Evolutionary conservation across 257 asterid genomes (phyloP).

Genomic region (Gardenia jasminoides): DNA sequence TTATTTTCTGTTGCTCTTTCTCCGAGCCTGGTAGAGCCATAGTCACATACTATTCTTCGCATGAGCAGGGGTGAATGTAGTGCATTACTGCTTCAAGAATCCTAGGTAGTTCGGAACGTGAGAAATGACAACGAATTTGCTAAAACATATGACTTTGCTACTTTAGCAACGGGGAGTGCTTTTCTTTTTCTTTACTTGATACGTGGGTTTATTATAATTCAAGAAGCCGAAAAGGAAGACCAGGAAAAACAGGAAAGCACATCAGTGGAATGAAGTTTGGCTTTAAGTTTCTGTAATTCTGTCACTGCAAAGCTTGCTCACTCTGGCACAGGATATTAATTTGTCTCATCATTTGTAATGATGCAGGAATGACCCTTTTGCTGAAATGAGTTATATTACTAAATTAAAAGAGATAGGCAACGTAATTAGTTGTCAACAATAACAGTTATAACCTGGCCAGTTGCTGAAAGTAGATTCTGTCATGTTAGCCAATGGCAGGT

Average conservation of each 20-base stretch:
- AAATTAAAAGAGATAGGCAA: too few relatives aligned
- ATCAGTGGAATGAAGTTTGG: not conserved
- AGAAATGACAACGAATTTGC: not conserved
- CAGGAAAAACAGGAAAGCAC: slow-evolving; percentile 9
- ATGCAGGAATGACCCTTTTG: not conserved
- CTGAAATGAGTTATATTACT: not conserved
- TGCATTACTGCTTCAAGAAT: not conserved
- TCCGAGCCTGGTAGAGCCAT: not conserved
- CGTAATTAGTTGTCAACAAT: too few relatives aligned
- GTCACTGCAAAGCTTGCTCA: slow-evolving; percentile 5
- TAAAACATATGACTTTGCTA: not conserved
- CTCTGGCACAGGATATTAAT: not conserved
- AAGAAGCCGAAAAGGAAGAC: slow-evolving; percentile 15
- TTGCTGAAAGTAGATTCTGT: not conserved
- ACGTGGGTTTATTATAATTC: not conserved
- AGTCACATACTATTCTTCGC: not conserved
- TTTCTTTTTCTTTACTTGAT: slow-evolving; percentile 22
- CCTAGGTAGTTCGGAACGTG: not conserved
- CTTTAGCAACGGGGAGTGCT: not conserved
- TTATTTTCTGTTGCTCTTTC: not conserved
- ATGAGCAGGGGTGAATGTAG: not conserved
- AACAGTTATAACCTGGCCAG: not conserved
- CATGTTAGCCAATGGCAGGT: not conserved
- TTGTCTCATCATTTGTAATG: not conserved
- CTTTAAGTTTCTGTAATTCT: not conserved